Percentiles rank a stretch among this genome's conserved stretches.
These are phyloP conservation scores for Mycena polygramma DNA, from an alignment of 768 basidiomycete genomes.

Conservation along the genomic window DNA sequence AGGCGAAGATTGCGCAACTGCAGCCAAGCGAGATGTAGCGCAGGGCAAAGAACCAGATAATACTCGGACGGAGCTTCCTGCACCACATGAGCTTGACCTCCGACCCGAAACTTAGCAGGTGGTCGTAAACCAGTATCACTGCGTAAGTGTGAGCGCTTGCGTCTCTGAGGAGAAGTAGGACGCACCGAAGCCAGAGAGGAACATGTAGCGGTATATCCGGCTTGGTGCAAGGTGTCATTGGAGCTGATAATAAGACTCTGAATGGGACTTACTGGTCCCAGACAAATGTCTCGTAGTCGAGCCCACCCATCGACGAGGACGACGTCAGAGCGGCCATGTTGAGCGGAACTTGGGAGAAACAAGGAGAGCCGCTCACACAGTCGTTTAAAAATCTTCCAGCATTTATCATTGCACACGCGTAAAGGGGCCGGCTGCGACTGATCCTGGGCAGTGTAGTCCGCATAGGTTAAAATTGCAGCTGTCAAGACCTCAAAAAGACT, in stretches of 20 bases:
- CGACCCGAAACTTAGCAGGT: conserved; percentile 19
- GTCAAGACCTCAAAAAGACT: neutral
- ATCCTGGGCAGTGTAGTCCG: neutral
- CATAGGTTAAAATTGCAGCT: conserved; percentile 20
- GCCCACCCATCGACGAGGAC: conserved; percentile 14
- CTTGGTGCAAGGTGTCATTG: neutral
- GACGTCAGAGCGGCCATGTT: neutral
- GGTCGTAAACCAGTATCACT: conserved; percentile 34
- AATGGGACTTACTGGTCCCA: conserved; percentile 31
- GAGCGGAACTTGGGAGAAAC: neutral
- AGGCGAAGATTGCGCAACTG: conserved; percentile 10
- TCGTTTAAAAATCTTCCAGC: too few species aligned
- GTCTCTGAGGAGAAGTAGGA: neutral
- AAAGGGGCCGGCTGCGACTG: neutral
- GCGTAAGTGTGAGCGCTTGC: neutral
- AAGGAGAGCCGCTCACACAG: neutral
- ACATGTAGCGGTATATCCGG: conserved; percentile 27
- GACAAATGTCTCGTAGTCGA: conserved; percentile 27
- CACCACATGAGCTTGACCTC: conserved; percentile 31
- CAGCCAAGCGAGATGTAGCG: conserved; percentile 28
- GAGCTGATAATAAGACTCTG: too few species aligned
- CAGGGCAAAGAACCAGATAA: conserved; percentile 27
- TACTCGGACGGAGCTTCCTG: neutral
- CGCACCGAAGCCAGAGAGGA: conserved; percentile 34
- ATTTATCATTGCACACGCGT: neutral